Conservation (phyloP, 2,329 filamentous ascomycete species). For the Hypoxylon sp. region DNA sequence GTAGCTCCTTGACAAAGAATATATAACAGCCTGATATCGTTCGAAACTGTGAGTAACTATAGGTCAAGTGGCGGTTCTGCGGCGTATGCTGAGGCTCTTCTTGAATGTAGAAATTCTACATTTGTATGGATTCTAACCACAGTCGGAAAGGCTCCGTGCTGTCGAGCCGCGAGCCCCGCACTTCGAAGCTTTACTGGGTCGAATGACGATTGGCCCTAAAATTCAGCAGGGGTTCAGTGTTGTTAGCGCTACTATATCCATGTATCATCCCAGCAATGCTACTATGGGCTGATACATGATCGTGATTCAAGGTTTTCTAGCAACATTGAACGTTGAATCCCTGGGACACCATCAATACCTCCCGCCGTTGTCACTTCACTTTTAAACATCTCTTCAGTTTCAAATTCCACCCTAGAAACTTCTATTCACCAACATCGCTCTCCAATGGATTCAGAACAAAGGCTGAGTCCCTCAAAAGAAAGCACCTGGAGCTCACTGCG, state of each 20-base stretch:
- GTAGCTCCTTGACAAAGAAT: not conserved
- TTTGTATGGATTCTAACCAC: not conserved
- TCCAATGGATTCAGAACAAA: conserved; percentile 9
- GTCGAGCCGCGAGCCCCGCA: conserved; percentile 13
- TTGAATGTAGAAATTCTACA: conserved; percentile 2
- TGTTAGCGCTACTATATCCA: not conserved
- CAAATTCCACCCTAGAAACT: not conserved
- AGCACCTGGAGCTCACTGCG: conserved; percentile 8
- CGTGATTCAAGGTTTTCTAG: not conserved
- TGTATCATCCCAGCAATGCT: not conserved
- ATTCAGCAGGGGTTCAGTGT: not conserved
- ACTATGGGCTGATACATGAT: conserved; percentile 8
- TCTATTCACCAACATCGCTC: not conserved
- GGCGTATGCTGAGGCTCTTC: conserved; percentile 6
- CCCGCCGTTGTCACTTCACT: not conserved
- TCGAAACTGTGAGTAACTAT: not conserved
- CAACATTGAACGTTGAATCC: too few relatives aligned
- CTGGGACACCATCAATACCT: not conserved
- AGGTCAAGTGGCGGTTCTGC: not conserved
- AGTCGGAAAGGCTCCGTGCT: conserved; percentile 4
- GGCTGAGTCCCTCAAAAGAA: not conserved
- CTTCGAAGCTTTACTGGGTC: conserved; percentile 1
- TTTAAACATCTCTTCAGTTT: not conserved
- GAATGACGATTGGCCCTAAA: conserved; percentile 14
- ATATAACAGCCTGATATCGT: not conserved